A percentile compares a stretch with the other conserved stretches of the same genome.
Evolutionary conservation across 192 early-diverging fungal genomes (phyloP).

Genomic region (Umbelopsis sp.): DNA sequence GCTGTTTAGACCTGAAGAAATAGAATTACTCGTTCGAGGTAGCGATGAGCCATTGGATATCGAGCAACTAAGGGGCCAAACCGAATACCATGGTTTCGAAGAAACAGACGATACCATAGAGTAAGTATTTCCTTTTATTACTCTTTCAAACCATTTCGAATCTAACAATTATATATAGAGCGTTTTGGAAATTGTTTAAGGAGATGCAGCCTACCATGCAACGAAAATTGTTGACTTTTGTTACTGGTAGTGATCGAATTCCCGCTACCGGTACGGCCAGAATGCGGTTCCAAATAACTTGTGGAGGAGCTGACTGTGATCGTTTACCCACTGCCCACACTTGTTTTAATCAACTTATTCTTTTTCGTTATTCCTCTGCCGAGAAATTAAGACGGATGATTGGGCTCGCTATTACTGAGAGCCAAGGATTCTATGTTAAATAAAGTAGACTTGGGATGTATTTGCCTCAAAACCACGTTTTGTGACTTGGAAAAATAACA

Average conservation of each 20-base stretch:
- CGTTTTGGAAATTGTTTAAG: slow-evolving; percentile 83
- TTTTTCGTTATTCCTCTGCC: slow-evolving; percentile 75
- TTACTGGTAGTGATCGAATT: slow-evolving; percentile 91
- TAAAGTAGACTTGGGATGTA: slow-evolving; percentile 29
- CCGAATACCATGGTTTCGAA: slow-evolving; percentile 65
- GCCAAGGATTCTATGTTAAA: slow-evolving; percentile 77
- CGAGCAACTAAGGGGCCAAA: slow-evolving; percentile 54
- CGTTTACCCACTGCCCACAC: slow-evolving; percentile 92
- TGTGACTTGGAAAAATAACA: neutral
- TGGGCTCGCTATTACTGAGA: slow-evolving; percentile 73
- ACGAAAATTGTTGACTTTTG: slow-evolving; percentile 81
- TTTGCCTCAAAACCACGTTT: neutral
- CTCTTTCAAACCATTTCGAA: neutral
- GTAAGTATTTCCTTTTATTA: slow-evolving; percentile 34
- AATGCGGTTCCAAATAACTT: slow-evolving; percentile 70
- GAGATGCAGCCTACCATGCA: slow-evolving; percentile 67
- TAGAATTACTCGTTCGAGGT: slow-evolving; percentile 88
- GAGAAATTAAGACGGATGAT: slow-evolving; percentile 73
- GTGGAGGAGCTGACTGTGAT: slow-evolving; percentile 58
- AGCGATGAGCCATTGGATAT: slow-evolving; percentile 69
- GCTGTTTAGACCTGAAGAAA: slow-evolving; percentile 90
- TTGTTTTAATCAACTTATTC: slow-evolving; percentile 90
- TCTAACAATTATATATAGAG: slow-evolving; percentile 23
- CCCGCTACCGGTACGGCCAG: slow-evolving; percentile 76
- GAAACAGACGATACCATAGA: slow-evolving; percentile 52